phyloP scores from a whole-genome alignment of 495 filamentous ascomycete genomes.

The Aspergillus funiculosus region DNA sequence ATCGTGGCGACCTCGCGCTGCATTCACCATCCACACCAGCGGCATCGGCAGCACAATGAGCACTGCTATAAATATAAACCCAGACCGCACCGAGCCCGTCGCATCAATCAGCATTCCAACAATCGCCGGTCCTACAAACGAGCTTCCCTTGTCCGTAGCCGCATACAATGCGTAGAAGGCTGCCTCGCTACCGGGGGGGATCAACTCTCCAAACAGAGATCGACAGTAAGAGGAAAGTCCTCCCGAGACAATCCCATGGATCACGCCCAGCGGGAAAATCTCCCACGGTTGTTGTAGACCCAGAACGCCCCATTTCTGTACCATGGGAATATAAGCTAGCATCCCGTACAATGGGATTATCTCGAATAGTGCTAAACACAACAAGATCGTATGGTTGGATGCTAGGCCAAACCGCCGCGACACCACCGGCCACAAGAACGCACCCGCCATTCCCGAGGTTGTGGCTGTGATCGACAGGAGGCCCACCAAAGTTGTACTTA shows the following conservation, averaged over 20 bases:
- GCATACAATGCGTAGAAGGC: constrained; percentile 92
- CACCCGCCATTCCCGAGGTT: constrained; percentile 69
- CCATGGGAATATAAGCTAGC: constrained; percentile 72
- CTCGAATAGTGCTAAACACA: constrained; percentile 78
- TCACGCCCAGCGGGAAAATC: constrained; percentile 77
- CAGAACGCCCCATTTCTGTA: constrained; percentile 64
- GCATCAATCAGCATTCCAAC: constrained; percentile 79
- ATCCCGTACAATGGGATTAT: constrained; percentile 82
- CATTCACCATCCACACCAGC: constrained; percentile 71
- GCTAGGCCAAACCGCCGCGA: constrained; percentile 54
- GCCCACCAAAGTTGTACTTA: constrained; percentile 69
- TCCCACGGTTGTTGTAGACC: constrained; percentile 86
- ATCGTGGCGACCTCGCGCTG: constrained; percentile 70
- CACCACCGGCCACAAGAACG: constrained; percentile 74
- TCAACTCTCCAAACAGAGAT: constrained; percentile 74
- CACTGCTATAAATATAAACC: constrained; percentile 81
- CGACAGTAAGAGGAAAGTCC: constrained; percentile 81
- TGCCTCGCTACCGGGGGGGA: constrained; percentile 85
- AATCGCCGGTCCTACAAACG: constrained; percentile 81
- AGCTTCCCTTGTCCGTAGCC: constrained; percentile 88
- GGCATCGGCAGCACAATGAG: constrained; percentile 72
- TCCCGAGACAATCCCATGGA: constrained; percentile 82
- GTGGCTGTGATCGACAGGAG: constrained; percentile 82
- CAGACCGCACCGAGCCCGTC: constrained; percentile 74
- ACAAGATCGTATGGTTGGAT: constrained; percentile 74